Percentiles rank a stretch among this genome's conserved stretches.
Evolutionary conservation across 768 basidiomycete genomes (phyloP).

Genomic region (Trametes meyenii): DNA sequence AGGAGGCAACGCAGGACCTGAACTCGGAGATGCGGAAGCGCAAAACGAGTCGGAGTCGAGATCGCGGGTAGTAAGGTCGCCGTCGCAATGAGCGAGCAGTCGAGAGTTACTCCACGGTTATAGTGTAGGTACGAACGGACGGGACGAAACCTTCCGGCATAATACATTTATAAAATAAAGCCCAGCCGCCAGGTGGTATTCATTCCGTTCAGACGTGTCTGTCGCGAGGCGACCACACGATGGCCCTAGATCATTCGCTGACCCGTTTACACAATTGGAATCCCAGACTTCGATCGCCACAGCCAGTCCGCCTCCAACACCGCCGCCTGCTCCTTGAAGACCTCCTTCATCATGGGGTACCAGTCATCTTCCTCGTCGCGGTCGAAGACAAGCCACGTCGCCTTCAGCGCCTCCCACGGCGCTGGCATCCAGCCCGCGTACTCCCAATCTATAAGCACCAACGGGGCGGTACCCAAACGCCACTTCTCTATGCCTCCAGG

Average conservation of each 20-base stretch:
- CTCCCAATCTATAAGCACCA: slow-evolving; percentile 24
- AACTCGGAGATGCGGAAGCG: slow-evolving; percentile 61
- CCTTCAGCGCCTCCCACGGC: slow-evolving; percentile 25
- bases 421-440: slow-evolving; percentile 22
- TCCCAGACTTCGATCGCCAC: slow-evolving; percentile 8
- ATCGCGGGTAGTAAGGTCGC: background rate
- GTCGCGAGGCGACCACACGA: too few relatives aligned
- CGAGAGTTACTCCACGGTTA: too few relatives aligned
- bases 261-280: background rate
- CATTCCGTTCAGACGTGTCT: too few relatives aligned
- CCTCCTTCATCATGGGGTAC: slow-evolving; percentile 11
- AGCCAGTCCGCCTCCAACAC: slow-evolving; percentile 20
- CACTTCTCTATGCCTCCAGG: slow-evolving; percentile 19
- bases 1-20: slow-evolving; percentile 63
- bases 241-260: too few relatives aligned
- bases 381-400: slow-evolving; percentile 15
- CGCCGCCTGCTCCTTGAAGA: slow-evolving; percentile 7
- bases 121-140: too few relatives aligned
- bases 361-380: slow-evolving; percentile 20
- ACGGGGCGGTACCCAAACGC: background rate
- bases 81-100: background rate
- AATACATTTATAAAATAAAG: too few relatives aligned
- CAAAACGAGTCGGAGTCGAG: background rate
- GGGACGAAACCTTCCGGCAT: too few relatives aligned
- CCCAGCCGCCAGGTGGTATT: too few relatives aligned